Percentiles rank a stretch among this genome's conserved stretches.
phyloP scores from a whole-genome alignment of 2,329 filamentous ascomycete genomes.

The Nothophoma quercina region DNA sequence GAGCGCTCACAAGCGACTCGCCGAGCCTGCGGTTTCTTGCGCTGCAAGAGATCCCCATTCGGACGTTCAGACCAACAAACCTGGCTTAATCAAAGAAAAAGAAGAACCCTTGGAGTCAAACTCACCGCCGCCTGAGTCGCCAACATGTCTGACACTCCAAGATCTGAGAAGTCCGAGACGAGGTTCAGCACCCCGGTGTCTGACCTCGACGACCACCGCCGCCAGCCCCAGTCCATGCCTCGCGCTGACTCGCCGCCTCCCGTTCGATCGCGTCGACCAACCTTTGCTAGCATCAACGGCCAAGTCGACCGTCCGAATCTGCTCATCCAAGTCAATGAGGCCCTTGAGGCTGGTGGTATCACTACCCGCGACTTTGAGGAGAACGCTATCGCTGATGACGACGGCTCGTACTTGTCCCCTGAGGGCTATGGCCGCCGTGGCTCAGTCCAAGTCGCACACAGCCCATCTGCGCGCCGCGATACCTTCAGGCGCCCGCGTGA shows the following conservation, averaged over 20 bases:
- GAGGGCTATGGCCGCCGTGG: slow-evolving; percentile 58
- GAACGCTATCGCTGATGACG: slow-evolving; percentile 82
- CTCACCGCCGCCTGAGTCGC: slow-evolving; percentile 37
- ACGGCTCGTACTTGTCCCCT: slow-evolving; percentile 52
- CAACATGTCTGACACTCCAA: slow-evolving; percentile 63
- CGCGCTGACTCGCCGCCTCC: slow-evolving; percentile 63
- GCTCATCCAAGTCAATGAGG: slow-evolving; percentile 55
- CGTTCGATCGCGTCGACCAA: slow-evolving; percentile 67
- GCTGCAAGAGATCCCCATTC: slow-evolving; percentile 32
- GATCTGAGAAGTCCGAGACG: slow-evolving; percentile 72
- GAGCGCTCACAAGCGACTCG: slow-evolving; percentile 64
- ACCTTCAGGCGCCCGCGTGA: slow-evolving; percentile 54
- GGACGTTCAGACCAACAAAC: slow-evolving; percentile 21
- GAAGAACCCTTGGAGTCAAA: slow-evolving; percentile 21
- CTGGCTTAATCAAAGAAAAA: slow-evolving; percentile 32
- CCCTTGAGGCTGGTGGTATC: slow-evolving; percentile 52
- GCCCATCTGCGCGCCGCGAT: slow-evolving; percentile 51
- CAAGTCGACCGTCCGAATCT: slow-evolving; percentile 52
- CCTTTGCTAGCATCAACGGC: slow-evolving; percentile 71
- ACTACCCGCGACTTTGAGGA: slow-evolving; percentile 85
- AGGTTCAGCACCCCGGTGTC: slow-evolving; percentile 78
- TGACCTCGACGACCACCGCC: slow-evolving; percentile 87
- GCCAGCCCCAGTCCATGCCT: slow-evolving; percentile 68
- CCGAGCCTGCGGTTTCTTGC: slow-evolving; percentile 46
- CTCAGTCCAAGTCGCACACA: slow-evolving; percentile 48